These are phyloP conservation scores for Tarenaya hassleriana DNA, from an alignment of 345 rosid genomes.

Conservation along the genomic window DNA sequence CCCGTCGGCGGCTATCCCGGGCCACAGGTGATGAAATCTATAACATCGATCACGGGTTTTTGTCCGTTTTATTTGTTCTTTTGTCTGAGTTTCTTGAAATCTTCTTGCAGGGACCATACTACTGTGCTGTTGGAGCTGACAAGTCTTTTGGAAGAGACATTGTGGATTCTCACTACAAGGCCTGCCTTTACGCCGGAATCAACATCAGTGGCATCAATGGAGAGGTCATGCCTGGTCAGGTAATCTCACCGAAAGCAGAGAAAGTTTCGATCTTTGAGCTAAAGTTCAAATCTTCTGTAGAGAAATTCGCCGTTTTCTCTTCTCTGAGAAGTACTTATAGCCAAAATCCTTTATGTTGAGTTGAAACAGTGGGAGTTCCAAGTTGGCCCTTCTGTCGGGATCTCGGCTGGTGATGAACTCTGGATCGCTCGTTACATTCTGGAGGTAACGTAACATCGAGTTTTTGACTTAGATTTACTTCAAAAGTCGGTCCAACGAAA, in stretches of 20 bases:
- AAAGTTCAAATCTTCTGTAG: not conserved
- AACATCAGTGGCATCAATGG: slow-evolving; percentile 90
- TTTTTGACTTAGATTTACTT: not conserved
- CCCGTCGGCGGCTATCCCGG: slow-evolving; percentile 87
- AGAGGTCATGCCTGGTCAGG: slow-evolving; percentile 91
- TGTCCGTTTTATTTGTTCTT: not conserved
- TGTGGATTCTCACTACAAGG: slow-evolving; percentile 91
- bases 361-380: slow-evolving; percentile 80
- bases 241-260: slow-evolving; percentile 12
- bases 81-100: not conserved
- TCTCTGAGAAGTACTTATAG: not conserved
- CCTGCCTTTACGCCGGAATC: slow-evolving; percentile 82
- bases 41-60: not conserved
- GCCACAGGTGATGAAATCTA: slow-evolving; percentile 47
- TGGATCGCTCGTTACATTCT: slow-evolving; percentile 93
- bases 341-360: slow-evolving; percentile 1
- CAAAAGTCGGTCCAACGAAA: not conserved
- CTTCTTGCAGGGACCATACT: slow-evolving; percentile 74
- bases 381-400: slow-evolving; percentile 88
- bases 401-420: slow-evolving; percentile 74
- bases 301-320: no score
- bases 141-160: slow-evolving; percentile 91
- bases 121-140: slow-evolving; percentile 75
- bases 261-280: not conserved
- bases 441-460: slow-evolving; percentile 44